phyloP scores from a whole-genome alignment of 306 rosid species.

The Crotalaria pallida region DNA sequence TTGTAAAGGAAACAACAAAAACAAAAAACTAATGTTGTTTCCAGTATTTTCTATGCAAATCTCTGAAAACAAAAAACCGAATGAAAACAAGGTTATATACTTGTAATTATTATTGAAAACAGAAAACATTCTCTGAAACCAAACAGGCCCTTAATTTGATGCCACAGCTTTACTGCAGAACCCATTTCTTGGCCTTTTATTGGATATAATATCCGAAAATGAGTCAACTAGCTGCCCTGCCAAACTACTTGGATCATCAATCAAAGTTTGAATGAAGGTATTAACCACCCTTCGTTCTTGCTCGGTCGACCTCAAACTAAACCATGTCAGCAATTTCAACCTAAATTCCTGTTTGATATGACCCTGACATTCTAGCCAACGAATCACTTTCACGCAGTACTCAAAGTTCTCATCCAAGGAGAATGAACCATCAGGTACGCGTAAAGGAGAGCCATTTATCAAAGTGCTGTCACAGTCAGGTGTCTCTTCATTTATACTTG shows the following conservation, averaged over 20 bases:
- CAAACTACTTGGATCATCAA: constrained; percentile 93
- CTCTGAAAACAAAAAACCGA: no score
- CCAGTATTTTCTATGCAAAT: no score
- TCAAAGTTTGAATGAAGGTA: constrained; percentile 93
- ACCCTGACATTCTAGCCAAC: constrained; percentile 97
- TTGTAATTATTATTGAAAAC: no score
- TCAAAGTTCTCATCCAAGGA: constrained; percentile 92
- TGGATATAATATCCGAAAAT: constrained; percentile 80
- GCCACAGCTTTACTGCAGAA: constrained; percentile 56
- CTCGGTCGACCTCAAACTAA: constrained; percentile 95
- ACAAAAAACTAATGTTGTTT: no score
- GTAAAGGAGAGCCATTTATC: constrained; percentile 79
- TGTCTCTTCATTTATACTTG: constrained; percentile 60
- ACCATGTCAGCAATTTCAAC: constrained; percentile 95
- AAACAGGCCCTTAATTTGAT: constrained; percentile 42
- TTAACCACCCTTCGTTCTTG: constrained; percentile 98
- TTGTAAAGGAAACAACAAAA: no score
- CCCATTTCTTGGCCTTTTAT: constrained; percentile 82
- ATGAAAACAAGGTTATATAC: no score
- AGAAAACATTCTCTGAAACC: no score
- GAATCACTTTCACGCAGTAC: constrained; percentile 93
- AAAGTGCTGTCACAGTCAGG: constrained; percentile 97
- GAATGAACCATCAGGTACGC: constrained; percentile 49
- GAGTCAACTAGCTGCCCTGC: constrained; percentile 98
- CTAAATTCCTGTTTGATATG: constrained; percentile 89